Base-by-base conservation (phyloP, 192 early-diverging fungal species). In the Coemansia sp. region DNA sequence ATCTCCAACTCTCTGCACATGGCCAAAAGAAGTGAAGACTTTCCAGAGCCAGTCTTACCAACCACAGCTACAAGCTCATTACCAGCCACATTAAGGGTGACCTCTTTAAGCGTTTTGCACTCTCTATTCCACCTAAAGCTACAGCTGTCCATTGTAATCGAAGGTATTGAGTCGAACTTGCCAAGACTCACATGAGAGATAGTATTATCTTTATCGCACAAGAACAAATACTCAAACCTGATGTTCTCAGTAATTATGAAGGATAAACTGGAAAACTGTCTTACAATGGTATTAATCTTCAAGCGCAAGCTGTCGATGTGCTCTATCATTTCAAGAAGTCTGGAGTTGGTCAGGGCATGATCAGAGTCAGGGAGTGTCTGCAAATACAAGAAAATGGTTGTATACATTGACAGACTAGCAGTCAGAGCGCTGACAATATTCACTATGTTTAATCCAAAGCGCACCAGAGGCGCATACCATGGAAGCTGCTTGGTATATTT, bases 1-100 rank as follows among this genome's bases (percentile, higher is more conserved):
- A n/a, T n/a, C n/a, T n/a, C n/a, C n/a, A n/a, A n/a, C n/a, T n/a
- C n/a, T n/a, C n/a, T n/a, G n/a, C n/a, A n/a, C n/a, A n/a, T n/a
- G n/a, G n/a, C n/a, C n/a, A n/a, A n/a, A n/a, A n/a, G n/a, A n/a
- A n/a, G n/a, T n/a, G n/a, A n/a, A n/a, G n/a, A n/a, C n/a, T n/a
- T n/a, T n/a, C n/a, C n/a, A n/a, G n/a, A n/a, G n/a, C n/a, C n/a
- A n/a, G n/a, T n/a, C n/a, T n/a, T n/a, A n/a, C n/a, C n/a, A 11
- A 94, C 90, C 47, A 96, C 72, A 1, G 90, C 93, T 2, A 90
- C 88, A 10, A 96, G 85, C 5, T 79, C 40, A 47, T 89, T 80
- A 60, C 79, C 65, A 71, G 76, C 61, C 79, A 91, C 62, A 52
- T 64, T 65, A 44, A 88, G 20, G 71, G 79, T 80, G 68, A 91